Conservation (phyloP, 2,329 filamentous ascomycete genomes). For the Bipolaris zeicola region DNA sequence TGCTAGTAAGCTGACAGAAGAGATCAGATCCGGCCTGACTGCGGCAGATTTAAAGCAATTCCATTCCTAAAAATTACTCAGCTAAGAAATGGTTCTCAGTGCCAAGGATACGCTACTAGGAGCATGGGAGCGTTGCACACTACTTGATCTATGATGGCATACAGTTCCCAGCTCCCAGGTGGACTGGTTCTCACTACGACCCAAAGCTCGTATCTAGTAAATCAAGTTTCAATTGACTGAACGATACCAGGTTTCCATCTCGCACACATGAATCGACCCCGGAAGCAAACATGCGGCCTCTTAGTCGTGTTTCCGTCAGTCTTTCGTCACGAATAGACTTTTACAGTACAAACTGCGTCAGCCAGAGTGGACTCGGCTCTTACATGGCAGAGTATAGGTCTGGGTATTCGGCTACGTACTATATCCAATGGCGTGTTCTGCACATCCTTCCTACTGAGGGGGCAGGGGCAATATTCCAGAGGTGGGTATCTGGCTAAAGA, state of each 20-base stretch:
- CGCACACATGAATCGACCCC: neutral
- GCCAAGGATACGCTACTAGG: neutral
- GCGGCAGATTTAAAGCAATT: neutral
- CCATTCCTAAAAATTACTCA: neutral
- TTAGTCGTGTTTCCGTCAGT: neutral
- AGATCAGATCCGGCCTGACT: neutral
- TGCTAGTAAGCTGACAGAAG: neutral
- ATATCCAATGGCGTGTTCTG: neutral
- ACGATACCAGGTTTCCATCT: neutral
- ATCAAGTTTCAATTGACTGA: neutral
- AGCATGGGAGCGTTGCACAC: neutral
- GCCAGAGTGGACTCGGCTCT: neutral
- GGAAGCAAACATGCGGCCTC: neutral
- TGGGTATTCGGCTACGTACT: slow-evolving; percentile 2
- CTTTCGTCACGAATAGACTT: neutral
- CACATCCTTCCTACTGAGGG: slow-evolving; percentile 1
- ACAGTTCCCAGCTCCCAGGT: neutral
- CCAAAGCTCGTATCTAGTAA: neutral
- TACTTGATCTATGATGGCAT: neutral
- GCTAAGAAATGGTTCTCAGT: neutral
- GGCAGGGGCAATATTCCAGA: slow-evolving; percentile 6
- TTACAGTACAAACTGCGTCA: neutral
- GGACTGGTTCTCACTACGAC: neutral
- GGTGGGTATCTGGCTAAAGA: slow-evolving; percentile 4
- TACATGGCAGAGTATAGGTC: neutral